phyloP scores from a whole-genome alignment of 202 grass and related monocot genomes.

The Musa balbisiana region DNA sequence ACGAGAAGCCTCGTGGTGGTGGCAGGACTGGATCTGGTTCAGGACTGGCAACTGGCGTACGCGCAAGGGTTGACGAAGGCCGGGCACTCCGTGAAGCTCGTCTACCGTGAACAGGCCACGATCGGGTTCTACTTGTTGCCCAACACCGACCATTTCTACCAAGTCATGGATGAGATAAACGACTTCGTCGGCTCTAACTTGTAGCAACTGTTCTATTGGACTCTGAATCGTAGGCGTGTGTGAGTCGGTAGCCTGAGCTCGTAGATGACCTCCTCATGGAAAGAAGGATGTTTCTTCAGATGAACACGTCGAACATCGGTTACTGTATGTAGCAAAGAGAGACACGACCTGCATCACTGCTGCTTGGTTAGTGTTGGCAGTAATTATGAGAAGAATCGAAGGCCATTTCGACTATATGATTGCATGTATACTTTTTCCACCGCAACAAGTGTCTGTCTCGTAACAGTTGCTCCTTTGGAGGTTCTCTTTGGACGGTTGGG shows the following conservation, averaged over 20 bases:
- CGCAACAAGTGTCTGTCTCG: too few species aligned
- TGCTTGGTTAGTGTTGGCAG: background rate
- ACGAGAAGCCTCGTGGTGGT: conserved; percentile 9
- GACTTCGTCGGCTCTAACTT: background rate
- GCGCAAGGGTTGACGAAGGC: conserved; percentile 3
- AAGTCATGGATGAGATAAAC: conserved; percentile 15
- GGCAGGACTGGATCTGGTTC: conserved; percentile 9
- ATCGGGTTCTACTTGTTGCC: conserved; percentile 23
- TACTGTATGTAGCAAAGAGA: too few species aligned
- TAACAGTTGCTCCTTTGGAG: too few species aligned
- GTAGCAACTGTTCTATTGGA: conserved; percentile 7
- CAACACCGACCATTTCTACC: conserved; percentile 11
- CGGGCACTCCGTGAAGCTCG: conserved; percentile 6
- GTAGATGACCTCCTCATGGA: background rate
- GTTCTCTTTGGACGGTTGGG: too few species aligned
- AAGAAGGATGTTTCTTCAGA: background rate
- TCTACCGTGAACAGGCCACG: conserved; percentile 16
- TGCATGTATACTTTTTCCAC: too few species aligned
- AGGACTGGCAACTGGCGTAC: conserved; percentile 19
- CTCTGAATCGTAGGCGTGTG: background rate
- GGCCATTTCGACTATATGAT: too few species aligned
- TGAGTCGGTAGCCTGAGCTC: background rate
- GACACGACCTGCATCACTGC: background rate
- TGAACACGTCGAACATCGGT: background rate
- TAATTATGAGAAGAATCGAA: too few species aligned